Evolutionary conservation across 768 basidiomycete species (phyloP).

Genomic region (Lactifluus hygrophoroides): DNA sequence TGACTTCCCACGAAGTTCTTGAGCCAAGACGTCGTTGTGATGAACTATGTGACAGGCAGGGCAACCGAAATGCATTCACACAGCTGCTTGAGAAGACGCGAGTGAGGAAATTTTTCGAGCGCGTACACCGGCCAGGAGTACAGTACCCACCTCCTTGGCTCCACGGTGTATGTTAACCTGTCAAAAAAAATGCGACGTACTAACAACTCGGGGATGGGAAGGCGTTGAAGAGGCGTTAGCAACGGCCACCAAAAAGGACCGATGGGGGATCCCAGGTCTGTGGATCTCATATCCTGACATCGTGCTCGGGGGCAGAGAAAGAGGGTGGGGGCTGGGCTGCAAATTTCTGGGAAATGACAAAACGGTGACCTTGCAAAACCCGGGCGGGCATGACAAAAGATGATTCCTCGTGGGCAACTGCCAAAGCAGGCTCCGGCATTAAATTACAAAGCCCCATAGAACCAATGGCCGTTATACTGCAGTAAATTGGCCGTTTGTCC

Average conservation of each 20-base stretch:
- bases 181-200: background rate
- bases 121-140: background rate
- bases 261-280: background rate
- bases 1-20: background rate
- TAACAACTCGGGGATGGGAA: background rate
- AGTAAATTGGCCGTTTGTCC: background rate
- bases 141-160: background rate
- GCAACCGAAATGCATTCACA: background rate
- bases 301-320: background rate
- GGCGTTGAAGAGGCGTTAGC: background rate
- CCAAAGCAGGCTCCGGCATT: background rate
- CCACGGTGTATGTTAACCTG: constrained; percentile 6
- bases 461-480: background rate
- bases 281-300: background rate
- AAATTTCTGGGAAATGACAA: background rate
- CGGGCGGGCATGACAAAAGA: constrained; percentile 1
- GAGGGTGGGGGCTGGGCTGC: background rate
- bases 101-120: background rate
- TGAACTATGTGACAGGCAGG: background rate
- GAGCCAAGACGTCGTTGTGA: background rate
- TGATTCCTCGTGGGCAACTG: background rate
- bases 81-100: background rate
- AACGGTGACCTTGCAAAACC: constrained; percentile 4
- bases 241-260: background rate
- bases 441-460: background rate